Conservation (phyloP, 768 basidiomycete species). For the Hirschioporus abietinus region DNA sequence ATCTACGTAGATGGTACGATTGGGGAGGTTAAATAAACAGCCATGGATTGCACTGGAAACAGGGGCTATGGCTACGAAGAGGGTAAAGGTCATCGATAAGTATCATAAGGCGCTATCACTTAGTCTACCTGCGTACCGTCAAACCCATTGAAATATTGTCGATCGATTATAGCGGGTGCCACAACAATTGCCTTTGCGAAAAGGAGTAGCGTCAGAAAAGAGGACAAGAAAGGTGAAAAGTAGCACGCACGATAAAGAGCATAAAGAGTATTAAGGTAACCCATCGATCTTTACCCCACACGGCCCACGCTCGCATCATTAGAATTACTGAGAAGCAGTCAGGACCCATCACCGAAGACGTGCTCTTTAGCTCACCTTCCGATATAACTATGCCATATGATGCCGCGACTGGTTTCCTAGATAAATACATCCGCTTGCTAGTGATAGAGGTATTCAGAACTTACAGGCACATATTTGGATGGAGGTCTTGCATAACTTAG, state of each 20-base stretch:
- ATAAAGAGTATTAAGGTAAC: not conserved
- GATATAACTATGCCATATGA: not conserved
- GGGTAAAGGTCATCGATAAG: not conserved
- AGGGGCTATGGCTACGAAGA: not conserved
- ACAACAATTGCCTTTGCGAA: not conserved
- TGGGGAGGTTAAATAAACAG: not conserved
- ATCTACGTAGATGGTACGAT: not conserved
- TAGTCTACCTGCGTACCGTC: not conserved
- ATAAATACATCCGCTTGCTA: not conserved
- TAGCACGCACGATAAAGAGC: not conserved
- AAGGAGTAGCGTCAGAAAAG: not conserved
- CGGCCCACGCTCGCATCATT: not conserved
- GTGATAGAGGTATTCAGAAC: not conserved
- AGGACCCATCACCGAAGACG: not conserved
- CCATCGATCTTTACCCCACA: not conserved
- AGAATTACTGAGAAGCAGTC: not conserved
- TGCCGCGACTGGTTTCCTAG: not conserved
- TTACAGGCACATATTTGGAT: not conserved
- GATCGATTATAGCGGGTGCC: not conserved
- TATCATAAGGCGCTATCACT: too few species aligned
- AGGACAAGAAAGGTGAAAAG: not conserved
- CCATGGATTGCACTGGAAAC: not conserved
- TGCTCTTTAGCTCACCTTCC: not conserved
- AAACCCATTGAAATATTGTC: not conserved
- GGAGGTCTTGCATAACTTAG: not conserved